Evolutionary conservation across 768 basidiomycete species (phyloP).

Genomic region (Suillus discolor): DNA sequence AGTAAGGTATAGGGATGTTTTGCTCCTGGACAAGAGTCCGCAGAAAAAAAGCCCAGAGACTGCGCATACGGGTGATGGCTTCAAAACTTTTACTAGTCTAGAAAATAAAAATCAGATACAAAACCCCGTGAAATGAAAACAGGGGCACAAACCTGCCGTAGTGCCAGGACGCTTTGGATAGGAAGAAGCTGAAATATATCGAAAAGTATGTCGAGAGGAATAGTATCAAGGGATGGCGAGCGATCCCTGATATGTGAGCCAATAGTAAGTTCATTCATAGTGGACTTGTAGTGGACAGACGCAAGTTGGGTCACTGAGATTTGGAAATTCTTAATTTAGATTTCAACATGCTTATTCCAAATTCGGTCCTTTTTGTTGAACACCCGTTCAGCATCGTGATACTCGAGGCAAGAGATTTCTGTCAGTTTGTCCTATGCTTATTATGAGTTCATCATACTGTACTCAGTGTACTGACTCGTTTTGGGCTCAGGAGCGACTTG

Average conservation of each 20-base stretch:
- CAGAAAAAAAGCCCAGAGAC: constrained; percentile 53
- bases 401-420: constrained; percentile 85
- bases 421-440: constrained; percentile 48
- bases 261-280: not conserved
- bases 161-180: constrained; percentile 41
- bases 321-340: too few species aligned
- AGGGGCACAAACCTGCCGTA: constrained; percentile 46
- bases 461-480: not conserved
- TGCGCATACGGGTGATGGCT: constrained; percentile 45
- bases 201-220: constrained; percentile 54
- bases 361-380: not conserved
- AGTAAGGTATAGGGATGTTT: constrained; percentile 50
- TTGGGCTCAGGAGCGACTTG: constrained; percentile 79
- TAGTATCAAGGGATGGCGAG: constrained; percentile 16
- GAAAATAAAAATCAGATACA: not conserved
- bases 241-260: constrained; percentile 9
- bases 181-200: constrained; percentile 44
- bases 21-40: constrained; percentile 41
- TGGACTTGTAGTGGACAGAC: not conserved
- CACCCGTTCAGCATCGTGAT: constrained; percentile 56
- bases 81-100: constrained; percentile 52
- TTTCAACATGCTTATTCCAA: too few species aligned
- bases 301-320: too few species aligned
- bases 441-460: not conserved
- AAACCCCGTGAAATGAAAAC: not conserved